Evolutionary conservation across 1,284 basidiomycete species (phyloP).

Genomic region (Fistulinella cinereoalba): DNA sequence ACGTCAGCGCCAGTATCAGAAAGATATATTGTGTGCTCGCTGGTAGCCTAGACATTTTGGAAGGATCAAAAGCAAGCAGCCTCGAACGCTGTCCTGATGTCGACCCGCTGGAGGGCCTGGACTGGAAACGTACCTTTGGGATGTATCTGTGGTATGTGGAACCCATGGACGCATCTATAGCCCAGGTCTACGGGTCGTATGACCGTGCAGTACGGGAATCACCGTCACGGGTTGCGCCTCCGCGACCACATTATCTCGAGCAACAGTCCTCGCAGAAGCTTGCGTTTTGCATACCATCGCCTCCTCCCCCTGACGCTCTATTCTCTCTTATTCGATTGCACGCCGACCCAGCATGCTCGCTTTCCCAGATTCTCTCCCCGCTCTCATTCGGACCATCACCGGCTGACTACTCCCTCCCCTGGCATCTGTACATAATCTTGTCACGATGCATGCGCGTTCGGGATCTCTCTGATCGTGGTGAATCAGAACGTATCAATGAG

Average conservation of each 20-base stretch:
- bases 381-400: conserved; percentile 76
- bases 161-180: conserved; percentile 69
- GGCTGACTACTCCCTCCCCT: conserved; percentile 80
- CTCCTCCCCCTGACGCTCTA: conserved; percentile 61
- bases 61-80: conserved; percentile 55
- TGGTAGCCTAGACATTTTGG: conserved; percentile 69
- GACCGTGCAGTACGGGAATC: conserved; percentile 49
- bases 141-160: conserved; percentile 89
- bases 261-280: conserved; percentile 32
- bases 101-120: conserved; percentile 75
- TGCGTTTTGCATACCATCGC: conserved; percentile 29
- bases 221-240: conserved; percentile 50
- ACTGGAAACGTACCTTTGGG: conserved; percentile 96
- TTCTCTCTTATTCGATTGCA: conserved; percentile 84
- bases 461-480: conserved; percentile 81
- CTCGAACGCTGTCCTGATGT: conserved; percentile 63
- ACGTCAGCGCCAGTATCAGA: conserved; percentile 70
- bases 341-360: conserved; percentile 63
- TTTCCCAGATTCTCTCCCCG: conserved; percentile 62
- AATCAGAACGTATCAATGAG: conserved; percentile 39
- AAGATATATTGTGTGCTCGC: conserved; percentile 85
- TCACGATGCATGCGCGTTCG: conserved; percentile 79
- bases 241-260: conserved; percentile 70
- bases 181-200: conserved; percentile 71
- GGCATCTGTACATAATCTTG: conserved; percentile 92